Conservation (phyloP, 345 rosid genomes). For the Crucihimalaya himalaica region DNA sequence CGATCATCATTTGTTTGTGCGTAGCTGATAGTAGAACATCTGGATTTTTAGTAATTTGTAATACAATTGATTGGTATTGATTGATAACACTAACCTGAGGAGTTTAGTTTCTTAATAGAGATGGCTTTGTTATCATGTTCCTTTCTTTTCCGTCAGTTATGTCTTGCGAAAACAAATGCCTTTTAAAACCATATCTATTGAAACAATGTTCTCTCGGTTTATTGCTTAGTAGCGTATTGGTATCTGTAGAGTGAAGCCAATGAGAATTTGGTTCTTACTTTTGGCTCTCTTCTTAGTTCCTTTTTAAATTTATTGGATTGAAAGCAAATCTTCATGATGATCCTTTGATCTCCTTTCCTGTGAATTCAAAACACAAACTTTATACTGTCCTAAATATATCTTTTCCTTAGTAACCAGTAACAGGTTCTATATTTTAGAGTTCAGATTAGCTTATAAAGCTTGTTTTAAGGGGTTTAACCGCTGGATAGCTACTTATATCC, state of each 20-base stretch:
- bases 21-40: background rate
- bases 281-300: background rate
- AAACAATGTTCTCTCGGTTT: background rate
- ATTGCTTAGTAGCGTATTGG: slow-evolving; percentile 4
- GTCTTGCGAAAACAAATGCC: too few relatives aligned
- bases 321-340: too few relatives aligned
- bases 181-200: too few relatives aligned
- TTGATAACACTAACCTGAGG: background rate
- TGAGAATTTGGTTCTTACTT: background rate
- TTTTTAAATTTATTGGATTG: too few relatives aligned
- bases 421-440: too few relatives aligned
- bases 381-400: too few relatives aligned
- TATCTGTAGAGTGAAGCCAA: background rate
- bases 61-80: background rate
- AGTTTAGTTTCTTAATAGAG: background rate
- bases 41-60: background rate
- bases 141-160: background rate
- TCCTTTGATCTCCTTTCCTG: too few relatives aligned
- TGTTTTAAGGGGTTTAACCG: too few relatives aligned
- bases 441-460: too few relatives aligned
- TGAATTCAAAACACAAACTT: too few relatives aligned
- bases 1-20: background rate
- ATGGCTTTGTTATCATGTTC: background rate
- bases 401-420: too few relatives aligned
- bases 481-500: too few relatives aligned